These are phyloP conservation scores for Lactarius hatsudake DNA, from an alignment of 768 basidiomycete genomes.

Conservation along the genomic window DNA sequence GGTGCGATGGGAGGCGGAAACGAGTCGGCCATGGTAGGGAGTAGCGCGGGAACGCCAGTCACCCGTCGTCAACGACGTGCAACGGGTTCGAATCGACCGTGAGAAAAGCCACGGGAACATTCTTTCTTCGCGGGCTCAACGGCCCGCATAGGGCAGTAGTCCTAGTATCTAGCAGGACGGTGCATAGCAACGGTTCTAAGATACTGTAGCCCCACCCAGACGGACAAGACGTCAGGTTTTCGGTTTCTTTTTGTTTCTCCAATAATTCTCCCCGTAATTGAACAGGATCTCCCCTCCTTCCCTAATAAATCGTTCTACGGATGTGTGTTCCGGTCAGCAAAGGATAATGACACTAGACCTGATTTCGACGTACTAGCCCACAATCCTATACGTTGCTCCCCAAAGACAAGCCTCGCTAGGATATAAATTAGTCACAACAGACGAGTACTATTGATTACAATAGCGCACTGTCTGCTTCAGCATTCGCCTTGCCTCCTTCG, in stretches of 20 bases:
- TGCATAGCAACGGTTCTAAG: too few species aligned
- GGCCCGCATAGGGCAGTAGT: neutral
- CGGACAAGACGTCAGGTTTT: neutral
- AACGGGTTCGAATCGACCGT: slow-evolving; percentile 12
- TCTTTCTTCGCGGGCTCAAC: neutral
- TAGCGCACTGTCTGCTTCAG: slow-evolving; percentile 43
- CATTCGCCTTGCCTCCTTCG: slow-evolving; percentile 38
- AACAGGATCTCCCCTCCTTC: slow-evolving; percentile 17
- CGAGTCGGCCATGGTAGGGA: slow-evolving; percentile 22
- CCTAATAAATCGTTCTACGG: slow-evolving; percentile 3
- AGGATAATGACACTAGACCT: neutral
- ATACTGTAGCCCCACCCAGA: too few species aligned
- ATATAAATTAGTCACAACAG: neutral
- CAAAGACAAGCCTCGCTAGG: slow-evolving; percentile 57
- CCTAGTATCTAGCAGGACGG: neutral
- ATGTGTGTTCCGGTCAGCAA: neutral
- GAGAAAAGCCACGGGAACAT: slow-evolving; percentile 4
- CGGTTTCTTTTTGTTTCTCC: neutral
- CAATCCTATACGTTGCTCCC: slow-evolving; percentile 65
- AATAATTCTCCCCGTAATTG: slow-evolving; percentile 15
- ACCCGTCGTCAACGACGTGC: slow-evolving; percentile 16
- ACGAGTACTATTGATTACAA: neutral
- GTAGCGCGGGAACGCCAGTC: slow-evolving; percentile 20
- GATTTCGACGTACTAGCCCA: slow-evolving; percentile 46
- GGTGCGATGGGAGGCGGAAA: slow-evolving; percentile 26